Evolutionary conservation across 2,329 filamentous ascomycete genomes (phyloP).

Genomic region (Venturia carpophila): DNA sequence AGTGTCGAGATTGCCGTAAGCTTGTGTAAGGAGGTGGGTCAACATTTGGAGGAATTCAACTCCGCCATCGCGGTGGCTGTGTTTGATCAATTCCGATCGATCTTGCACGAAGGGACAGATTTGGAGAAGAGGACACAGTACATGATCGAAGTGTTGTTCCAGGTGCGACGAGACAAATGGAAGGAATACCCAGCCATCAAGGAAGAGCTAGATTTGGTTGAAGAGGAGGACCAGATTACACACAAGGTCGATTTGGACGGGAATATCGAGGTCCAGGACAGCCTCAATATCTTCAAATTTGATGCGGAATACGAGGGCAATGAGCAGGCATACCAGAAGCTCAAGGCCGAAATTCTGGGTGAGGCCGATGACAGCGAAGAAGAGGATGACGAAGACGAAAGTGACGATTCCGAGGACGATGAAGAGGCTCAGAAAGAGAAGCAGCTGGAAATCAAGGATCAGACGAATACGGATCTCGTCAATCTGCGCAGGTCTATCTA

Average conservation of each 20-base stretch:
- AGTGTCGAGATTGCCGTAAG: slow-evolving; percentile 96
- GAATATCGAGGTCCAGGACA: slow-evolving; percentile 75
- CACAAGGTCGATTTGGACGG: slow-evolving; percentile 78
- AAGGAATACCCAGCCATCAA: slow-evolving; percentile 87
- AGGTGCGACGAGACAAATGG: slow-evolving; percentile 92
- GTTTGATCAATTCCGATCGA: slow-evolving; percentile 92
- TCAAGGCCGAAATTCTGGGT: slow-evolving; percentile 89
- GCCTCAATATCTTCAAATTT: slow-evolving; percentile 91
- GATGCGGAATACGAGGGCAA: slow-evolving; percentile 85
- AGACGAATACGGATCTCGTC: slow-evolving; percentile 91
- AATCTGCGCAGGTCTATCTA: slow-evolving; percentile 92
- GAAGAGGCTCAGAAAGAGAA: slow-evolving; percentile 72
- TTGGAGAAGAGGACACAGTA: slow-evolving; percentile 99
- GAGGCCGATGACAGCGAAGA: slow-evolving; percentile 72
- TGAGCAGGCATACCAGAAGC: slow-evolving; percentile 78
- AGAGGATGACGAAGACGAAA: slow-evolving; percentile 57
- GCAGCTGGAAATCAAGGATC: slow-evolving; percentile 92
- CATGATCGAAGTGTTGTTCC: slow-evolving; percentile 96
- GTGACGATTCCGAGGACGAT: slow-evolving; percentile 59
- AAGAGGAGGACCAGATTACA: slow-evolving; percentile 97
- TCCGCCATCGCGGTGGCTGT: slow-evolving; percentile 77
- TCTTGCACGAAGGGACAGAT: slow-evolving; percentile 80
- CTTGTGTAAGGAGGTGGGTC: slow-evolving; percentile 84
- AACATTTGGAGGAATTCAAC: slow-evolving; percentile 94
- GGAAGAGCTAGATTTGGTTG: slow-evolving; percentile 89